These are phyloP conservation scores for Zygosaccharomyces pseudobailii DNA, from an alignment of 1,139 yeast species.

Conservation along the genomic window DNA sequence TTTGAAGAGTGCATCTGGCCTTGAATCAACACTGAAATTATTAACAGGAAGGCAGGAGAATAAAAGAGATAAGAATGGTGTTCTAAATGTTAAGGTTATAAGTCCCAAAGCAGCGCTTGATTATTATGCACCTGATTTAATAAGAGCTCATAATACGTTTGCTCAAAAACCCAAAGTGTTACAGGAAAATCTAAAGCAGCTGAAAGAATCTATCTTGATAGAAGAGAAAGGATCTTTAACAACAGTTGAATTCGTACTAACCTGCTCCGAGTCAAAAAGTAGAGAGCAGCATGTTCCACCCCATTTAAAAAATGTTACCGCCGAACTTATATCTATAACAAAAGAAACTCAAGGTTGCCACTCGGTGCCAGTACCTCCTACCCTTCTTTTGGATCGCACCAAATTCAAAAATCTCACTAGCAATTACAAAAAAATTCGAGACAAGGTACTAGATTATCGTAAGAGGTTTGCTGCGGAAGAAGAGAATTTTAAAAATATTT, in stretches of 20 bases:
- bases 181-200: constrained; percentile 28
- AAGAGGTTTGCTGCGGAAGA: constrained; percentile 17
- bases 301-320: constrained; percentile 20
- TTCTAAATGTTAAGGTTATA: constrained; percentile 20
- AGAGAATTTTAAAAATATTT: constrained; percentile 14
- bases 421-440: constrained; percentile 12
- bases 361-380: constrained; percentile 28
- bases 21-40: constrained; percentile 4
- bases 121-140: constrained; percentile 36
- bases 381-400: constrained; percentile 8
- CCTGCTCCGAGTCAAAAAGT: constrained; percentile 29
- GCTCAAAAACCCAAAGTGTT: constrained; percentile 27
- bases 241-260: constrained; percentile 26
- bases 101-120: constrained; percentile 31
- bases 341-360: constrained; percentile 32
- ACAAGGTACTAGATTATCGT: constrained; percentile 14
- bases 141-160: constrained; percentile 31
- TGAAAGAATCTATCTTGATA: constrained; percentile 26
- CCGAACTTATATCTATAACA: constrained; percentile 27
- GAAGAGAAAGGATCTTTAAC: constrained; percentile 25
- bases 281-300: constrained; percentile 28
- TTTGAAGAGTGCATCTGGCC: neutral
- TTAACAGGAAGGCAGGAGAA: neutral
- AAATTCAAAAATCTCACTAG: constrained; percentile 14
- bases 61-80: constrained; percentile 11